Evolutionary conservation across 768 basidiomycete species (phyloP).

Genomic region (Termitomyces heimii): DNA sequence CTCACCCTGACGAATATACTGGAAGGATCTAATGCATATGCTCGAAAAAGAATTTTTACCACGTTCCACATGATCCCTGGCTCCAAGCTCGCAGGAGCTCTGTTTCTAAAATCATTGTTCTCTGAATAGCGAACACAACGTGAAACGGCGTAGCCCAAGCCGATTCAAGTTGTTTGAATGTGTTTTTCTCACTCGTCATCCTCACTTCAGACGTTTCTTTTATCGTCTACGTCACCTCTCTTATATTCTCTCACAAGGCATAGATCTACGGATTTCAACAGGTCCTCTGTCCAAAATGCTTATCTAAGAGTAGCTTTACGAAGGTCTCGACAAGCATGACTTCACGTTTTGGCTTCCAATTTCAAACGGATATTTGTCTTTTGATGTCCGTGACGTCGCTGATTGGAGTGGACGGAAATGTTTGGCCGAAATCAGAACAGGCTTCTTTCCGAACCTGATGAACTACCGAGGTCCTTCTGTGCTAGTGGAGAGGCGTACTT

Average conservation of each 20-base stretch:
- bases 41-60: background rate
- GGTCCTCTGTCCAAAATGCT: background rate
- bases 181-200: background rate
- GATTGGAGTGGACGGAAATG: no score
- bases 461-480: background rate
- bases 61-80: background rate
- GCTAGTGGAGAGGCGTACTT: background rate
- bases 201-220: background rate
- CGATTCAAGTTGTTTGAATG: background rate
- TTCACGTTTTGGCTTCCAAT: background rate
- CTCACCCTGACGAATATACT: background rate
- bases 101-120: background rate
- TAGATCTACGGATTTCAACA: background rate
- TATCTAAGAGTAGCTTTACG: background rate
- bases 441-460: background rate
- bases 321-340: background rate
- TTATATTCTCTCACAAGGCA: background rate
- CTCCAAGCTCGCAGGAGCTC: background rate
- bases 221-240: background rate
- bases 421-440: background rate
- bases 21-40: background rate
- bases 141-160: background rate
- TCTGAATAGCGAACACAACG: background rate
- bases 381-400: background rate
- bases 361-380: background rate